A percentile compares a stretch with the other conserved stretches of the same genome.
These are phyloP conservation scores for Rhynchospora pubera DNA, from an alignment of 176 grass and related monocot genomes.

Conservation along the genomic window DNA sequence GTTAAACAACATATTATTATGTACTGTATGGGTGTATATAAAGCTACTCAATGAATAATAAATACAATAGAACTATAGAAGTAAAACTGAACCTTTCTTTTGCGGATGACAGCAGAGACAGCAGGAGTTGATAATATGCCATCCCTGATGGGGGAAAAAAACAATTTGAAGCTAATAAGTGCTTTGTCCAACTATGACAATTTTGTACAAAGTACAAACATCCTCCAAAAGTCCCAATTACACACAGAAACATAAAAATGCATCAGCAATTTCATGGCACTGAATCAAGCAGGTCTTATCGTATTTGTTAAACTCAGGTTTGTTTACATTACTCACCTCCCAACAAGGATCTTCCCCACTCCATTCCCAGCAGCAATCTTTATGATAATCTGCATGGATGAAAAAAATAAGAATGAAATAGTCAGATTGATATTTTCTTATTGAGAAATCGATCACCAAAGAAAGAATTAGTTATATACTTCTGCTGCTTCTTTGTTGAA, in stretches of 20 bases:
- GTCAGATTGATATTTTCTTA: neutral
- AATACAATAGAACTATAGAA: constrained; percentile 2
- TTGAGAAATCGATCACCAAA: neutral
- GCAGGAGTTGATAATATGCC: constrained; percentile 82
- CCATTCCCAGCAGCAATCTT: constrained; percentile 90
- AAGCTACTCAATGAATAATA: neutral
- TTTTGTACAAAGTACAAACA: neutral
- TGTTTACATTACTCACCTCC: constrained; percentile 38
- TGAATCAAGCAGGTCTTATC: constrained; percentile 18
- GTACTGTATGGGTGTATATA: neutral
- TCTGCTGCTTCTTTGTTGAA: constrained; percentile 79
- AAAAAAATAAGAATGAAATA: constrained; percentile 15
- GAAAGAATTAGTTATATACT: constrained; percentile 22
- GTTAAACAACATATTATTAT: neutral
- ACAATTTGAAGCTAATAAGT: neutral
- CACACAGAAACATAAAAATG: constrained; percentile 11
- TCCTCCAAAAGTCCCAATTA: neutral
- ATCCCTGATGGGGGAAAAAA: constrained; percentile 29
- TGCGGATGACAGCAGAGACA: constrained; percentile 86
- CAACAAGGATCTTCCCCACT: constrained; percentile 71
- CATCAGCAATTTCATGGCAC: neutral
- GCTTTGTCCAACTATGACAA: neutral
- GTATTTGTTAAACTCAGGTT: constrained; percentile 1
- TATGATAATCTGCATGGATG: constrained; percentile 54
- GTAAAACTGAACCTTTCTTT: constrained; percentile 44